A percentile compares a stretch with the other conserved stretches of the same genome.
Evolutionary conservation across 495 filamentous ascomycete species (phyloP).

Genomic region (Penicillium alfredii): DNA sequence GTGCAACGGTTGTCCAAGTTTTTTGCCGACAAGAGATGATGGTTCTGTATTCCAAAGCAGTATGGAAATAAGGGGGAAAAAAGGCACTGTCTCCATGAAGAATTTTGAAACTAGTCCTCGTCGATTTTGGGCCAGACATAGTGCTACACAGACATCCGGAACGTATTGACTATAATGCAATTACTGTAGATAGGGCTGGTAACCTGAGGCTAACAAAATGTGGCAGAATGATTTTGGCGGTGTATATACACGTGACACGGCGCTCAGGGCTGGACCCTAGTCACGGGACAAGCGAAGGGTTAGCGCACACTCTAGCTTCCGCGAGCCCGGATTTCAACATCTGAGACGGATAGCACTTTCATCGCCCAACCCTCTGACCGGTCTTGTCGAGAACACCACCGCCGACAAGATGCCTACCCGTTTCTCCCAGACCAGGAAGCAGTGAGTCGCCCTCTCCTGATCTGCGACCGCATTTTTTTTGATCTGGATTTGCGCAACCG

Average conservation of each 20-base stretch:
- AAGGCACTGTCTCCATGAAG: no score
- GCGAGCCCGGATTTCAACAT: conserved; percentile 40
- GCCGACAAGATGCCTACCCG: conserved; percentile 72
- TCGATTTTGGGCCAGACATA: no score
- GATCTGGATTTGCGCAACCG: conserved; percentile 16
- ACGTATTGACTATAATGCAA: no score
- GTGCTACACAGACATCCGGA: no score
- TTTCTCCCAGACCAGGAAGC: conserved; percentile 76
- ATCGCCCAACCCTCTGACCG: conserved; percentile 40
- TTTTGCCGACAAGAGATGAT: conserved; percentile 20
- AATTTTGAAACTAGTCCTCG: no score
- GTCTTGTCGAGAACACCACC: conserved; percentile 43
- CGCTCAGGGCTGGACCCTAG: conserved; percentile 29
- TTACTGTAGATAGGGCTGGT: no score
- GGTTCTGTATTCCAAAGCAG: no score
- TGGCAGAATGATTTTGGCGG: background rate
- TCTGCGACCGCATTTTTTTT: conserved; percentile 12
- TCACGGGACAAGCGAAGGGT: conserved; percentile 36
- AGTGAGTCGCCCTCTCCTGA: conserved; percentile 50
- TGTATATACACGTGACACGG: no score
- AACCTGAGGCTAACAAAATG: background rate
- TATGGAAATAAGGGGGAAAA: no score
- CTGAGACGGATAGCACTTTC: conserved; percentile 33
- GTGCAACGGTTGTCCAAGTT: conserved; percentile 33
- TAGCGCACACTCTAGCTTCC: conserved; percentile 41